A percentile compares a stretch with the other conserved stretches of the same genome.
phyloP scores from a whole-genome alignment of 345 rosid genomes.

The Citrus glauca region DNA sequence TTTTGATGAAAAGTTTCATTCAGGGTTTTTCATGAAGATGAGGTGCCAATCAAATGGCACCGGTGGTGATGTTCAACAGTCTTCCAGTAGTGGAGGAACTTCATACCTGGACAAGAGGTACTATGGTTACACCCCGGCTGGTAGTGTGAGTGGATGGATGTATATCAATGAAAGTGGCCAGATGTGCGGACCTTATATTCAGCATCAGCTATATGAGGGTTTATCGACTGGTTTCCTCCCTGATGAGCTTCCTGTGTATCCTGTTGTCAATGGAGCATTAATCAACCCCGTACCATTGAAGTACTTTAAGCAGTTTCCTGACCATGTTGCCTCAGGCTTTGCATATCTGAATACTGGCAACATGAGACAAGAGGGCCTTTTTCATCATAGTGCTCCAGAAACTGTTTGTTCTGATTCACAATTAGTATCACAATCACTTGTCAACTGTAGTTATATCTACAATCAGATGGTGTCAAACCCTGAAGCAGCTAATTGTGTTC shows the following conservation, averaged over 20 bases:
- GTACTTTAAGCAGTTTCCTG: conserved; percentile 85
- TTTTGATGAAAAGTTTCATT: conserved; percentile 35
- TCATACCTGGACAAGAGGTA: conserved; percentile 35
- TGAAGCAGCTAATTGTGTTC: conserved; percentile 20
- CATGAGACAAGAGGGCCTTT: conserved; percentile 24
- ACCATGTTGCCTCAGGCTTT: conserved; percentile 83
- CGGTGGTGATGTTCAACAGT: conserved; percentile 38
- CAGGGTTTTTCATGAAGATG: conserved; percentile 38
- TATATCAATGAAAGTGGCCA: conserved; percentile 74
- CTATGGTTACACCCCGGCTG: conserved; percentile 28
- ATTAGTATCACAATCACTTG: conserved; percentile 27
- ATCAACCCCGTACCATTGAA: conserved; percentile 68
- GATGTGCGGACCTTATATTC: conserved; percentile 94
- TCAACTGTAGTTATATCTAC: conserved; percentile 21
- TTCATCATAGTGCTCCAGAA: conserved; percentile 25
- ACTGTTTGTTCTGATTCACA: conserved; percentile 23
- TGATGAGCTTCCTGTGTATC: conserved; percentile 81
- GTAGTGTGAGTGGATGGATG: conserved; percentile 83
- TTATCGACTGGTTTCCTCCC: conserved; percentile 82
- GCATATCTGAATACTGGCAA: conserved; percentile 40
- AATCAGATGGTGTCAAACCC: conserved; percentile 28
- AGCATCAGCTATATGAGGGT: conserved; percentile 79
- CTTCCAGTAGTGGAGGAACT: conserved; percentile 38
- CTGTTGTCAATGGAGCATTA: conserved; percentile 55
- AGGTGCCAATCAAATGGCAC: conserved; percentile 66